phyloP scores from a whole-genome alignment of 805 yeast genomes.

The Blastobotrys americana region DNA sequence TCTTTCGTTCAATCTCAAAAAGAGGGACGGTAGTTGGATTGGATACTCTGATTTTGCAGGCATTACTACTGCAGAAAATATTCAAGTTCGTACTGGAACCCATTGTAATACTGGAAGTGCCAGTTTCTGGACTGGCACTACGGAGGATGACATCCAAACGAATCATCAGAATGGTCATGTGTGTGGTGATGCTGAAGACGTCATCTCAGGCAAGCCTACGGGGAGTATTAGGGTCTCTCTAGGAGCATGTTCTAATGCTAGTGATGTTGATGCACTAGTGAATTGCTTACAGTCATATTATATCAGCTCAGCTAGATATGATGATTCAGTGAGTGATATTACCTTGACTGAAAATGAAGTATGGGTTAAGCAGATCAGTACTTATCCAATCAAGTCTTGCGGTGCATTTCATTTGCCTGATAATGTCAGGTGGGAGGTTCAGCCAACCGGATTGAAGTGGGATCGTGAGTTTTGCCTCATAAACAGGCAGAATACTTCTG shows the following conservation, averaged over 20 bases:
- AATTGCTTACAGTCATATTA: conserved; percentile 26
- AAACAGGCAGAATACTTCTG: conserved; percentile 24
- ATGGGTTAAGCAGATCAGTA: conserved; percentile 22
- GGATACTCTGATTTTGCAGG: conserved; percentile 38
- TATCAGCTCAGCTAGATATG: conserved; percentile 9
- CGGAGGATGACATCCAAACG: conserved; percentile 26
- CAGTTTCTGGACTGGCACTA: conserved; percentile 23
- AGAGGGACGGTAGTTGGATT: conserved; percentile 22
- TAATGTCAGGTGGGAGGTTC: conserved; percentile 27
- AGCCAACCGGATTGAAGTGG: conserved; percentile 31
- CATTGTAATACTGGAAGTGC: conserved; percentile 40
- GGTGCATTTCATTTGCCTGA: conserved; percentile 29
- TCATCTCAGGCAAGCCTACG: conserved; percentile 34
- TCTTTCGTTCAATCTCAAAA: conserved; percentile 31
- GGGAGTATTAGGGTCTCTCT: conserved; percentile 38
- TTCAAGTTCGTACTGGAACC: conserved; percentile 38
- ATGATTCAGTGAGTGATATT: not conserved
- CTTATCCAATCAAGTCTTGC: conserved; percentile 42
- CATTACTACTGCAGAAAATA: conserved; percentile 26
- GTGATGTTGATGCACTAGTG: conserved; percentile 32
- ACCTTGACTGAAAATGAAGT: not conserved
- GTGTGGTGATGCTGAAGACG: conserved; percentile 39
- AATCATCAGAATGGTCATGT: conserved; percentile 34
- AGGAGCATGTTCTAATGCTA: conserved; percentile 34
- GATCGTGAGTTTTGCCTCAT: conserved; percentile 37